Conservation (phyloP, 768 basidiomycete genomes). For the Calocera viscosa region DNA sequence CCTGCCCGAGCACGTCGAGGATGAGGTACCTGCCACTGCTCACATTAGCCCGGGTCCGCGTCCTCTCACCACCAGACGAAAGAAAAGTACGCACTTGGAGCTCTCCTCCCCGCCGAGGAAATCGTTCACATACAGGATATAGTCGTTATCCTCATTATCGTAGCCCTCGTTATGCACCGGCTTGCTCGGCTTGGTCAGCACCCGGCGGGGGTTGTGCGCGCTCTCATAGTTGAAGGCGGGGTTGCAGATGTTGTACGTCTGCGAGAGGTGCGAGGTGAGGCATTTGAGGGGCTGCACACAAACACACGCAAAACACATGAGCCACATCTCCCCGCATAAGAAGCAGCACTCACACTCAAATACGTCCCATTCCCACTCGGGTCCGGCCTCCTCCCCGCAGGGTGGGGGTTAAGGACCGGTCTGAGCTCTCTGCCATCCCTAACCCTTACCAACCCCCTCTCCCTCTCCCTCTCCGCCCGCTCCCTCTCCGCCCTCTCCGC, state of each 20-base stretch:
- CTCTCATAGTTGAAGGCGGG: conserved; percentile 91
- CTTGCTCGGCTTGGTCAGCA: conserved; percentile 95
- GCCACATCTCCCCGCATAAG: conserved; percentile 11
- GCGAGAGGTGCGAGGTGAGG: conserved; percentile 73
- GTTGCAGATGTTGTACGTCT: conserved; percentile 91
- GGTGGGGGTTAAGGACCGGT: conserved; percentile 53
- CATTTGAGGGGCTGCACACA: conserved; percentile 45
- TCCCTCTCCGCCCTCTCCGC: neutral
- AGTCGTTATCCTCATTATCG: conserved; percentile 98
- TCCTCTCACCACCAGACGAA: conserved; percentile 12
- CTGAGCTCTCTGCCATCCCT: conserved; percentile 64
- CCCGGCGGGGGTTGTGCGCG: conserved; percentile 85
- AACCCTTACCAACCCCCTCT: conserved; percentile 31
- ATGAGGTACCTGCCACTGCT: conserved; percentile 67
- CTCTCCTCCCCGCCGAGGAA: conserved; percentile 89
- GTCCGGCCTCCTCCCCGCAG: conserved; percentile 62
- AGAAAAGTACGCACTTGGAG: conserved; percentile 58
- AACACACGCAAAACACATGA: conserved; percentile 15
- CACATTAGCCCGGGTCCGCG: neutral
- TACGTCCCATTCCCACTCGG: conserved; percentile 47
- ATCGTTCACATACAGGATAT: conserved; percentile 98
- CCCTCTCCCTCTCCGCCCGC: neutral
- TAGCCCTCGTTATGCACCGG: conserved; percentile 91
- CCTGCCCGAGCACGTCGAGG: conserved; percentile 94
- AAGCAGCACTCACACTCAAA: conserved; percentile 56